Evolutionary conservation across 2,329 filamentous ascomycete genomes (phyloP).

Genomic region (Ophiognomonia clavigignenti-juglandacearum): DNA sequence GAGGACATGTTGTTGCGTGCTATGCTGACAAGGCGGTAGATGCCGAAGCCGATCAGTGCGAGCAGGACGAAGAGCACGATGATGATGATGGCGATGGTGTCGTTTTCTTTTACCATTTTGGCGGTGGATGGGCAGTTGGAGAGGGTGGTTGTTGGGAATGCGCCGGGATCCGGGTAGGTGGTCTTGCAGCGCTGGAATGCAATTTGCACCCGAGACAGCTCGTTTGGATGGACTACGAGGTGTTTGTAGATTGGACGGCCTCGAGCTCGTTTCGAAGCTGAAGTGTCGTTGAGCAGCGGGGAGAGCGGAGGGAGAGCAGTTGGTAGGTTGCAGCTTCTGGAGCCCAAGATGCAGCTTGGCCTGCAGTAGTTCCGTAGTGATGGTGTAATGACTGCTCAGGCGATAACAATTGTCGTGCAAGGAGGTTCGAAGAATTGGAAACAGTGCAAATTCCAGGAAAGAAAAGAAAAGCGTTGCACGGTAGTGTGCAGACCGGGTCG

Average conservation of each 20-base stretch:
- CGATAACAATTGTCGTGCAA: too few relatives aligned
- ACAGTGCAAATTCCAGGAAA: background rate
- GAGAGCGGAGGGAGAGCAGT: too few relatives aligned
- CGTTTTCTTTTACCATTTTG: conserved; percentile 58
- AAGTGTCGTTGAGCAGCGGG: too few relatives aligned
- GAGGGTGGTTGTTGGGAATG: conserved; percentile 1
- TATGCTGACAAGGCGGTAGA: conserved; percentile 55
- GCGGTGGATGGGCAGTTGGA: conserved; percentile 19
- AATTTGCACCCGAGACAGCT: background rate
- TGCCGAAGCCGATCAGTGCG: conserved; percentile 57
- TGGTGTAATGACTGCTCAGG: too few relatives aligned
- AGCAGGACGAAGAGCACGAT: conserved; percentile 62
- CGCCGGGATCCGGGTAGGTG: too few relatives aligned
- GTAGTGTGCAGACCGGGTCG: background rate
- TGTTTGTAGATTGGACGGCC: too few relatives aligned
- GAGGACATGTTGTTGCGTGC: conserved; percentile 40
- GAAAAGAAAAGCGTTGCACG: background rate
- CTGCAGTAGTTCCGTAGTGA: too few relatives aligned
- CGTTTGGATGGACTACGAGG: too few relatives aligned
- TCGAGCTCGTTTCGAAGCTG: too few relatives aligned
- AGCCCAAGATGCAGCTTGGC: too few relatives aligned
- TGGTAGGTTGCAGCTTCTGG: too few relatives aligned
- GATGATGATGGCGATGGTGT: conserved; percentile 64
- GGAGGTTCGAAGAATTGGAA: too few relatives aligned
- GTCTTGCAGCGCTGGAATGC: conserved; percentile 1